Evolutionary conservation across 108 stramenopile species (phyloP), one percentile per base, ranked within the genome.

Genomic region (Pseudonitzschia pungens): DNA sequence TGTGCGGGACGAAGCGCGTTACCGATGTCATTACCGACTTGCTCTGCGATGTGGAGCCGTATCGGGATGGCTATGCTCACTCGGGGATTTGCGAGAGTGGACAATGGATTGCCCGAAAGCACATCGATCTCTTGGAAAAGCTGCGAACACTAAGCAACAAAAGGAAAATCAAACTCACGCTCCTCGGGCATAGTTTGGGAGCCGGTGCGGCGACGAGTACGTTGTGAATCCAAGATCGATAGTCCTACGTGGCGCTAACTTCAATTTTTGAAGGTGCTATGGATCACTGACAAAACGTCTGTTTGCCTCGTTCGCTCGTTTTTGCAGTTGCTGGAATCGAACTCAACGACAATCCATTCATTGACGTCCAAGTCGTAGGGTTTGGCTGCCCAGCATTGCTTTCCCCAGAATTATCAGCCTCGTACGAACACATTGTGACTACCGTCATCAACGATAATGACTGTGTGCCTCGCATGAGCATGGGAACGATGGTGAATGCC

Each of bases 361-460:
- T 87, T 31, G 64, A 87, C 22, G 84, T 89, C 14, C 59, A 79
- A 28, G 89, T 85, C 4, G 78, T 90, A 58, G 88, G 86, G 4
- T 93, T 93, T 68, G 92, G 92, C 7, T 93, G 92, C 75, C 92
- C 92, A 16, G 89, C 92, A 11, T 41, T 89, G 5, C 64, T 93
- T 29, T 85, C 83, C 26, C 52, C 80, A 56, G 77, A 85, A 60
- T 79, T 89, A 12, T 89, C 89, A 0, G 75, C 78, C 20, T 68
- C 53, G 22, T 79, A 84, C 27, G 76, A 86, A 59, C 83, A 85
- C 33, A 88, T 77, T 32, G 73, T 89, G 43, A 89, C 89, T 14
- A 90, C 92, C 4, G 86, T 93, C 36, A 77, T 93, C 14, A 74
- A 78, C 0, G 92, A 93, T 72, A 81, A 78, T 42, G 92, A 93